Percentiles rank a stretch among this genome's conserved stretches.
phyloP scores from a whole-genome alignment of 2,329 filamentous ascomycete genomes.

The Penicillium sp. region DNA sequence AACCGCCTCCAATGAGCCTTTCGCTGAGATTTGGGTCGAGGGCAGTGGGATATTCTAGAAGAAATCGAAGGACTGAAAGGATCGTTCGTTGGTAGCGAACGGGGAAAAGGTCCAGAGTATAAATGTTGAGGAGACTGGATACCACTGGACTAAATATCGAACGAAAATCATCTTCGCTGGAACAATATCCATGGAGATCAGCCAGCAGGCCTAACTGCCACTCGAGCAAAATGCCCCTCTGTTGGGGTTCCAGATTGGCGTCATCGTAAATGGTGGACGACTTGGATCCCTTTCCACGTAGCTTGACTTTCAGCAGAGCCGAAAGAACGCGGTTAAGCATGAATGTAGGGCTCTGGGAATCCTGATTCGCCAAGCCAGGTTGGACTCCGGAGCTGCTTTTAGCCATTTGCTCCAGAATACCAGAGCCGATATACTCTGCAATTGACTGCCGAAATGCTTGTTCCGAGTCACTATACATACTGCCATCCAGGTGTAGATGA shows the following conservation, averaged over 20 bases:
- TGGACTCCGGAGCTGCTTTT: slow-evolving; percentile 27
- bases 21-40: slow-evolving; percentile 29
- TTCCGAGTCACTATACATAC: slow-evolving; percentile 35
- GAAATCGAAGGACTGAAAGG: slow-evolving; percentile 35
- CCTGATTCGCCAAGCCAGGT: slow-evolving; percentile 29
- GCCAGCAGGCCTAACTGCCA: slow-evolving; percentile 39
- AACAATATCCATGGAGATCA: slow-evolving; percentile 28
- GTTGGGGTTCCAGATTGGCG: slow-evolving; percentile 21
- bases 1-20: slow-evolving; percentile 28
- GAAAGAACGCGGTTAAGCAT: slow-evolving; percentile 40
- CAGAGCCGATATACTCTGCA: slow-evolving; percentile 40
- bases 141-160: slow-evolving; percentile 29
- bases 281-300: slow-evolving; percentile 31
- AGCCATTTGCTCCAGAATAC: slow-evolving; percentile 32
- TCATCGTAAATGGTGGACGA: slow-evolving; percentile 33
- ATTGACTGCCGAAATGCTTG: slow-evolving; percentile 42
- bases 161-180: slow-evolving; percentile 30
- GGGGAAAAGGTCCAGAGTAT: slow-evolving; percentile 31
- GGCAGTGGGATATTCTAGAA: slow-evolving; percentile 32
- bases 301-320: slow-evolving; percentile 36
- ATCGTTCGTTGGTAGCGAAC: slow-evolving; percentile 40
- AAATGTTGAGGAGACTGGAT: slow-evolving; percentile 35
- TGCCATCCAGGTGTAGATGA: slow-evolving; percentile 40
- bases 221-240: slow-evolving; percentile 35
- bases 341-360: slow-evolving; percentile 36